These are phyloP conservation scores for Termitomyces sp. DNA, from an alignment of 768 basidiomycete genomes.

Conservation along the genomic window DNA sequence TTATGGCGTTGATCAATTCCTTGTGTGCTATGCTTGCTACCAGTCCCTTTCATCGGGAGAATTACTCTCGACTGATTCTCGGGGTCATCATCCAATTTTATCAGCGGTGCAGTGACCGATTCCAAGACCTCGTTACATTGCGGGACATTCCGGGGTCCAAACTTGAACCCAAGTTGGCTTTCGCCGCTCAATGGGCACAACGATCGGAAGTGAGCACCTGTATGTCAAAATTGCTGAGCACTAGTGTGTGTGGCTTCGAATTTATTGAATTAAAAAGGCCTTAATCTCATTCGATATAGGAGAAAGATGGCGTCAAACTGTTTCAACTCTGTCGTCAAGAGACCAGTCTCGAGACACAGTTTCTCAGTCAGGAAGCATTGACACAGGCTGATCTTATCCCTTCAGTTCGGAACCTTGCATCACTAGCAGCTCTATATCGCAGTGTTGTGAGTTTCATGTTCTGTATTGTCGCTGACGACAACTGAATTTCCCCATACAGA, in stretches of 20 bases:
- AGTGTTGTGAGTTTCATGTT: constrained; percentile 64
- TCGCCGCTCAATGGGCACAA: constrained; percentile 83
- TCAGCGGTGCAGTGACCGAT: constrained; percentile 86
- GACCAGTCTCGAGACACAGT: constrained; percentile 67
- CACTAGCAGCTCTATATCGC: constrained; percentile 74
- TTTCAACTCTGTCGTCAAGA: constrained; percentile 69
- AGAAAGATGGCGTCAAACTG: constrained; percentile 34
- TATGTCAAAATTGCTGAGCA: constrained; percentile 56
- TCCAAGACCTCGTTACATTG: constrained; percentile 63
- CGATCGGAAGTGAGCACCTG: constrained; percentile 71
- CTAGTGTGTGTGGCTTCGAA: constrained; percentile 36
- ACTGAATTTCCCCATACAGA: constrained; percentile 33
- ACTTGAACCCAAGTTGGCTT: constrained; percentile 42
- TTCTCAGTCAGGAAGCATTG: constrained; percentile 52
- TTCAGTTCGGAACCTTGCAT: constrained; percentile 66
- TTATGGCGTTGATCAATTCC: constrained; percentile 88
- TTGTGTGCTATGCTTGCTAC: constrained; percentile 86
- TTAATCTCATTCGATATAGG: constrained; percentile 21
- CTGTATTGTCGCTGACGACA: neutral
- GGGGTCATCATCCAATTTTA: constrained; percentile 95
- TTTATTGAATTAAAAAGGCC: neutral
- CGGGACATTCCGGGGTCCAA: constrained; percentile 25
- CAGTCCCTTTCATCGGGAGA: constrained; percentile 93
- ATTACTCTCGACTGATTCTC: constrained; percentile 89
- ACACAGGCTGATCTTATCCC: constrained; percentile 61